phyloP scores from a whole-genome alignment of 148 eudicot genomes.

The Euryodendron excelsum region DNA sequence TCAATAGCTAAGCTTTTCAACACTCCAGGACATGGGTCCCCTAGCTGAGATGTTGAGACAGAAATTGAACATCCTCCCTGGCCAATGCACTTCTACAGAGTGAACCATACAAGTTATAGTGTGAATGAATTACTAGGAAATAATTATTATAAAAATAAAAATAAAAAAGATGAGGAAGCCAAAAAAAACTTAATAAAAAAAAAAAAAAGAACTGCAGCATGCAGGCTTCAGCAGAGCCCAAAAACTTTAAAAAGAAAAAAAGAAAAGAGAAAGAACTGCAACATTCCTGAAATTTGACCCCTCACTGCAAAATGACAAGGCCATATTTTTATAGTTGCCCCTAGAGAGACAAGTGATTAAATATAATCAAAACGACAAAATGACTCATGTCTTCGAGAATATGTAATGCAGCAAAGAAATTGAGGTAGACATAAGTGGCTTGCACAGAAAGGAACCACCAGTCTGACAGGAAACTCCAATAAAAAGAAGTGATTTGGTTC shows the following conservation, averaged over 20 bases:
- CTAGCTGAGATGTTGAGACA: constrained; percentile 36
- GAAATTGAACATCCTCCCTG: constrained; percentile 38
- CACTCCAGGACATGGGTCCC: constrained; percentile 50
- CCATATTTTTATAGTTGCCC: too few relatives aligned
- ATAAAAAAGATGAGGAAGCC: neutral
- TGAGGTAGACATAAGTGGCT: neutral
- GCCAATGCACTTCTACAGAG: constrained; percentile 53
- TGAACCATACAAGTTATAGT: constrained; percentile 7
- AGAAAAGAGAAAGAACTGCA: neutral
- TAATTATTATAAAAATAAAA: too few relatives aligned
- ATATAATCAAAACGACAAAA: too few relatives aligned
- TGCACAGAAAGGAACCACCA: neutral
- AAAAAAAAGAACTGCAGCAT: neutral
- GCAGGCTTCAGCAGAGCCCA: neutral
- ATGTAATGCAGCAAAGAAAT: neutral
- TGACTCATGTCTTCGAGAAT: too few relatives aligned
- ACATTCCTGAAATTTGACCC: too few relatives aligned
- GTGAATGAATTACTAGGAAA: neutral
- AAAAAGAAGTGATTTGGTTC: neutral
- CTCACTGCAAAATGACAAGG: too few relatives aligned
- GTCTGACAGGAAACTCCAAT: neutral
- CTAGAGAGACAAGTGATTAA: too few relatives aligned
- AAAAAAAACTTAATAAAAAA: neutral
- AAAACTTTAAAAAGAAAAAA: neutral
- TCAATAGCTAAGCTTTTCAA: constrained; percentile 53